Evolutionary conservation across 2,329 filamentous ascomycete genomes (phyloP), one percentile per base, ranked within the genome.

Genomic region (Fusarium lateritium): DNA sequence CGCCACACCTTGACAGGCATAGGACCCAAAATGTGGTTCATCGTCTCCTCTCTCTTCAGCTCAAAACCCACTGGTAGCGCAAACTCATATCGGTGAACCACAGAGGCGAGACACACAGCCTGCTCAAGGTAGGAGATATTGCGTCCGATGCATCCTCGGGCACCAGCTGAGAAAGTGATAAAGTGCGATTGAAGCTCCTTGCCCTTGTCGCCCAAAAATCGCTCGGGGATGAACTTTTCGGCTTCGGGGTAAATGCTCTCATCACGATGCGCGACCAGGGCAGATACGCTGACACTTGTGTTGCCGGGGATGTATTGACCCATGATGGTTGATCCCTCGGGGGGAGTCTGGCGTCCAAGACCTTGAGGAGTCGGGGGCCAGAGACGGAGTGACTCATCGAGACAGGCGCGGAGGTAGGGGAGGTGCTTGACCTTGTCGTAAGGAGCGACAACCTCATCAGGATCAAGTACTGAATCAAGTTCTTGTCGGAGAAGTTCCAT

Each of bases 341-440:
- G 66, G 47, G 53, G 79, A 17, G 39, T 79, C 62, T 28, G 75
- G 39, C 49, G 76, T 52, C 44, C 76, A 53, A 68, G 69, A 39
- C 34, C 75, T 58, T 43, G 77, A 50, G 52, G 75, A 64, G 56
- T 79, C 69, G 53, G 77, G 62, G 60, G 73, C 24, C 54, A 67
- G 13, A 82, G 69, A 2, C 81, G 76, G 15, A 82, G 65, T 0
- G 76, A 77, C 64, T 87, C 86, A 67, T 87, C 84, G 17, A 87
- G 76, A 62, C 82, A 85, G 6, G 83, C 84, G 17, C 82, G 80
- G 13, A 88, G 82, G 70, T 85, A 87, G 0, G 85, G 84, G 1
- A 86, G 76, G 47, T 85, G 78, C 65, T 83, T 82, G 47, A 86
- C 78, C 56, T 84, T 85, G 19, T 84, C 83, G 64, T 84, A 86